Conservation (phyloP, 345 rosid species). For the Gossypium longicalyx region DNA sequence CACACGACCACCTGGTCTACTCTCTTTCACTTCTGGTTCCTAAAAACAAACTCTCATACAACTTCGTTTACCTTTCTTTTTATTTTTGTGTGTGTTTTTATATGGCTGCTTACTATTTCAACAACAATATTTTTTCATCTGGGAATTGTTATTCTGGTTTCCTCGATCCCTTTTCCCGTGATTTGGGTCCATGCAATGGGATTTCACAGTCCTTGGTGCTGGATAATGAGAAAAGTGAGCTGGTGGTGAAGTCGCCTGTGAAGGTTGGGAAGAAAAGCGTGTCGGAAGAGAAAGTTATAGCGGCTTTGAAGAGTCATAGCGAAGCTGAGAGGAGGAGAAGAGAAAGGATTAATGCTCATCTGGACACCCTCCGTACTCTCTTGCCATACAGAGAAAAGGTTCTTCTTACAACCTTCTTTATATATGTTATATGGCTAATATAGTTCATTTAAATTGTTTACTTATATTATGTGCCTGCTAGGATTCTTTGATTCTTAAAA, state of each 20-base stretch:
- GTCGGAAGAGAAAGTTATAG: constrained; percentile 45
- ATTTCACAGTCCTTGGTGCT: constrained; percentile 42
- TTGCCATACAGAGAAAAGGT: constrained; percentile 61
- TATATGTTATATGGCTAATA: too few species aligned
- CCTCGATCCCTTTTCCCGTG: constrained; percentile 28
- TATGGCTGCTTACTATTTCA: constrained; percentile 37
- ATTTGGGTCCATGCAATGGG: constrained; percentile 27
- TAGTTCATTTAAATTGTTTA: background rate
- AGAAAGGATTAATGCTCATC: constrained; percentile 71
- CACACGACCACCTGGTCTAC: constrained; percentile 59
- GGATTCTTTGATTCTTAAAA: background rate
- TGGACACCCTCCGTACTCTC: constrained; percentile 53
- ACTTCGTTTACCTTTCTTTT: background rate
- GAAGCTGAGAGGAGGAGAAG: constrained; percentile 79
- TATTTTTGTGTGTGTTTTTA: background rate
- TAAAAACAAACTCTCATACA: constrained; percentile 7
- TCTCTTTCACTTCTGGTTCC: constrained; percentile 23
- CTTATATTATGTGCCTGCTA: background rate
- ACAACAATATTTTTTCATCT: constrained; percentile 25
- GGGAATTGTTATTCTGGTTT: constrained; percentile 25
- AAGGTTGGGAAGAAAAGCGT: constrained; percentile 42
- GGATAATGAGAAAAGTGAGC: constrained; percentile 52
- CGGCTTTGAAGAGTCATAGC: constrained; percentile 62
- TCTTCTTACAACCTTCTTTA: background rate
- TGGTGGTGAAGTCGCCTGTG: constrained; percentile 49